These are phyloP conservation scores for Penicillium sclerotiorum DNA, from an alignment of 2,329 filamentous ascomycete species.

Conservation along the genomic window DNA sequence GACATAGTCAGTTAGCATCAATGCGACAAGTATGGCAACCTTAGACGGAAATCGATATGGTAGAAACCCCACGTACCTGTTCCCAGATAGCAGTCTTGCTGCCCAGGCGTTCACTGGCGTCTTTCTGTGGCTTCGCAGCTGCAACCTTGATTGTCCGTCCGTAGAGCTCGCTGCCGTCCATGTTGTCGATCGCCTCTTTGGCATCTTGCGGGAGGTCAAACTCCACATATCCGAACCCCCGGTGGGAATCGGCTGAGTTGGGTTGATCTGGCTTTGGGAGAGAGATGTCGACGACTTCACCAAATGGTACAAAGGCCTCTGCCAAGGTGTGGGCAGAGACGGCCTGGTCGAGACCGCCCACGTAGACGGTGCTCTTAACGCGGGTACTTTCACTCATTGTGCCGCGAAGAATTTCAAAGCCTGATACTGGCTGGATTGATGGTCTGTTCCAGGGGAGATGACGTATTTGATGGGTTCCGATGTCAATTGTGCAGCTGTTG, in stretches of 20 bases:
- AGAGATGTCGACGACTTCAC: conserved; percentile 89
- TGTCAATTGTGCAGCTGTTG: neutral
- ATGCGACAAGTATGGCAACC: neutral
- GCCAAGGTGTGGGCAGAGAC: conserved; percentile 77
- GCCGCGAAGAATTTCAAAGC: conserved; percentile 8
- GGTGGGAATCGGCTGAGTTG: conserved; percentile 75
- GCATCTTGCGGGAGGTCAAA: conserved; percentile 86
- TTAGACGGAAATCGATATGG: neutral
- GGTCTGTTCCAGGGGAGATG: neutral
- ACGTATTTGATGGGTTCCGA: neutral
- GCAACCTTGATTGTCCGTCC: conserved; percentile 91
- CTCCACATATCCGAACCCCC: conserved; percentile 96
- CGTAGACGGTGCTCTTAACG: conserved; percentile 88
- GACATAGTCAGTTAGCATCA: conserved; percentile 27
- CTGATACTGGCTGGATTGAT: neutral
- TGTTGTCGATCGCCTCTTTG: conserved; percentile 95
- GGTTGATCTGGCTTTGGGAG: conserved; percentile 84
- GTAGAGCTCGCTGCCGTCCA: conserved; percentile 96
- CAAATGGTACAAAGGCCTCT: conserved; percentile 94
- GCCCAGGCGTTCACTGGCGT: conserved; percentile 80
- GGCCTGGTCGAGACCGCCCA: conserved; percentile 80
- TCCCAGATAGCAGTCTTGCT: conserved; percentile 97
- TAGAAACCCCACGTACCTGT: conserved; percentile 66
- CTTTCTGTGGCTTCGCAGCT: conserved; percentile 88
- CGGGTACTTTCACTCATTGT: conserved; percentile 79